Evolutionary conservation across 306 rosid species (phyloP).

Genomic region (Cicer pinnatifidum): DNA sequence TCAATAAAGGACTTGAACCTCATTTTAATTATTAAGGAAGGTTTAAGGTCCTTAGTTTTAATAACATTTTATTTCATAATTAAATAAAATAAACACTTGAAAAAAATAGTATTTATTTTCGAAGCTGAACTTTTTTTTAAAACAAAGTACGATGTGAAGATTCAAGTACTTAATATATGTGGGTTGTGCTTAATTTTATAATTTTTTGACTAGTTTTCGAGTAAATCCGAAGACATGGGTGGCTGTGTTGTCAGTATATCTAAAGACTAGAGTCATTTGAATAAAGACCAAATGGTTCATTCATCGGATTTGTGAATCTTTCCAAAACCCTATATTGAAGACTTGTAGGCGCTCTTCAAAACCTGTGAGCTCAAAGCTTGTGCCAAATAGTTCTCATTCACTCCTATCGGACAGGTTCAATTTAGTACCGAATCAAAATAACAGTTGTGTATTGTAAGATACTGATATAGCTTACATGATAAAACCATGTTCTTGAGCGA

Average conservation of each 20-base stretch:
- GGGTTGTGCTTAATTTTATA: not conserved
- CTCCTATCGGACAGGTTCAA: not conserved
- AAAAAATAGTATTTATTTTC: not conserved
- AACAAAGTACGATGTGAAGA: not conserved
- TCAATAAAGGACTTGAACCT: not conserved
- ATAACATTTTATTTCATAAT: not conserved
- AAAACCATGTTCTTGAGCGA: not conserved
- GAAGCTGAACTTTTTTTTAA: not conserved
- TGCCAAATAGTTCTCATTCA: conserved; percentile 44
- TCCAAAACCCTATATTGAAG: conserved; percentile 50
- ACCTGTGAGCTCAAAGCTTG: conserved; percentile 45
- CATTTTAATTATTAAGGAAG: not conserved
- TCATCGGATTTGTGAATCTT: not conserved
- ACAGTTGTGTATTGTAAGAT: no score
- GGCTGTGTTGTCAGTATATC: not conserved
- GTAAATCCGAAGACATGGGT: not conserved
- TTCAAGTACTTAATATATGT: not conserved
- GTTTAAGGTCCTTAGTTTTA: not conserved
- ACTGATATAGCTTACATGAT: no score
- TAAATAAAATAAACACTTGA: not conserved
- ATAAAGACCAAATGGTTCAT: not conserved
- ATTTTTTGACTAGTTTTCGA: not conserved
- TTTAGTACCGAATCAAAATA: no score
- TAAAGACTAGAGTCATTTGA: not conserved
- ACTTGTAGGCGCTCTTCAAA: conserved; percentile 49